These are phyloP conservation scores for Astrephomene gubernaculifera DNA, from an alignment of 139 green algal genomes.

Conservation along the genomic window DNA sequence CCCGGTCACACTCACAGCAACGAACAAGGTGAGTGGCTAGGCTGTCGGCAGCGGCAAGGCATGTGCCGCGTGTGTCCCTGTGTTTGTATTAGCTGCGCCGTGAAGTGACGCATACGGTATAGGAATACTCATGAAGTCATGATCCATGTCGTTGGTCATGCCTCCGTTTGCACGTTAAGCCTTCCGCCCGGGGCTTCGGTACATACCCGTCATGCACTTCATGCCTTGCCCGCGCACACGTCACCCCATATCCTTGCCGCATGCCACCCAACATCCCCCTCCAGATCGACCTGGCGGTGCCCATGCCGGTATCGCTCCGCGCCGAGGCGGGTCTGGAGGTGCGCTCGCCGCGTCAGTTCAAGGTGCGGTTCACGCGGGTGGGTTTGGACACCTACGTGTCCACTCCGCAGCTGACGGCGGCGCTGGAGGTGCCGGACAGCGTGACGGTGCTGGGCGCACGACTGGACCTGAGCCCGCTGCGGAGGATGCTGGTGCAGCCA, in stretches of 20 bases:
- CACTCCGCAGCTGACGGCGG: conserved; percentile 55
- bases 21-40: conserved; percentile 78
- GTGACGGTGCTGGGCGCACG: conserved; percentile 68
- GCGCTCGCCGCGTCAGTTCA: conserved; percentile 54
- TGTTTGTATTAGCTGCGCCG: too few relatives aligned
- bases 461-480: conserved; percentile 56
- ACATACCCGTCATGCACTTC: too few relatives aligned
- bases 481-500: conserved; percentile 39
- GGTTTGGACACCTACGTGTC: conserved; percentile 56
- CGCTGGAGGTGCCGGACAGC: conserved; percentile 47
- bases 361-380: conserved; percentile 53
- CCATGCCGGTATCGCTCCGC: conserved; percentile 43
- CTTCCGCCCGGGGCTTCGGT: too few relatives aligned
- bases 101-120: too few relatives aligned
- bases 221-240: too few relatives aligned
- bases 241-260: neutral
- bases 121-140: too few relatives aligned
- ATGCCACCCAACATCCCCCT: neutral
- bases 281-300: conserved; percentile 51
- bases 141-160: too few relatives aligned
- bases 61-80: too few relatives aligned
- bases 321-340: conserved; percentile 53
- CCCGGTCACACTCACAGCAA: conserved; percentile 55
- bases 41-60: too few relatives aligned
- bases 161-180: too few relatives aligned